These are phyloP conservation scores for Penicillium robsamsonii DNA, from an alignment of 495 filamentous ascomycete genomes.

Conservation along the genomic window DNA sequence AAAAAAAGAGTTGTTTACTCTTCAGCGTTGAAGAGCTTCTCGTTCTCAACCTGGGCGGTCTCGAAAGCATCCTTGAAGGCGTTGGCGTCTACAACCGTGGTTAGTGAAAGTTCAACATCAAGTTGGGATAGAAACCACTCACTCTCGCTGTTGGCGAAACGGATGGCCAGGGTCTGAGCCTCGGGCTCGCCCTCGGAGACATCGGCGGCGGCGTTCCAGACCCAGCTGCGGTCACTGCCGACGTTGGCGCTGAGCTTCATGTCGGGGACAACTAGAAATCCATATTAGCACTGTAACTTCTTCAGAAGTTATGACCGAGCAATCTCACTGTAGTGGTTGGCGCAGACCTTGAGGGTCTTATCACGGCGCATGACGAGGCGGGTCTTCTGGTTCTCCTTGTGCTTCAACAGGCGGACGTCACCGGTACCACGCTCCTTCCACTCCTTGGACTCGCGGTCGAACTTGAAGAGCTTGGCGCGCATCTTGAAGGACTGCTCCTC, in stretches of 20 bases:
- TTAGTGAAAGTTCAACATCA: constrained; percentile 8
- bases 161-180: constrained; percentile 92
- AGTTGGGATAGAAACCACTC: constrained; percentile 38
- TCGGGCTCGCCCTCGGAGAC: constrained; percentile 98
- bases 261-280: constrained; percentile 79
- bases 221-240: constrained; percentile 96
- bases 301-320: not conserved
- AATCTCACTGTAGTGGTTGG: constrained; percentile 95
- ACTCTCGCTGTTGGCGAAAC: constrained; percentile 98
- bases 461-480: constrained; percentile 99
- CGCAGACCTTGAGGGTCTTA: constrained; percentile 99
- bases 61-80: constrained; percentile 97
- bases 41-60: constrained; percentile 97
- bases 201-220: constrained; percentile 98
- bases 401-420: constrained; percentile 93
- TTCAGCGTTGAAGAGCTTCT: constrained; percentile 66
- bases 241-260: constrained; percentile 99
- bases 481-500: constrained; percentile 99
- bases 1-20: constrained; percentile 28
- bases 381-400: constrained; percentile 97
- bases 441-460: constrained; percentile 82
- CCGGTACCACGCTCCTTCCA: constrained; percentile 99
- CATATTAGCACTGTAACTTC: constrained; percentile 15
- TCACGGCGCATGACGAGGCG: constrained; percentile 97
- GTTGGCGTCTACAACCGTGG: constrained; percentile 73